phyloP scores from a whole-genome alignment of 257 asterid species.

The Solanum tarapatanum region DNA sequence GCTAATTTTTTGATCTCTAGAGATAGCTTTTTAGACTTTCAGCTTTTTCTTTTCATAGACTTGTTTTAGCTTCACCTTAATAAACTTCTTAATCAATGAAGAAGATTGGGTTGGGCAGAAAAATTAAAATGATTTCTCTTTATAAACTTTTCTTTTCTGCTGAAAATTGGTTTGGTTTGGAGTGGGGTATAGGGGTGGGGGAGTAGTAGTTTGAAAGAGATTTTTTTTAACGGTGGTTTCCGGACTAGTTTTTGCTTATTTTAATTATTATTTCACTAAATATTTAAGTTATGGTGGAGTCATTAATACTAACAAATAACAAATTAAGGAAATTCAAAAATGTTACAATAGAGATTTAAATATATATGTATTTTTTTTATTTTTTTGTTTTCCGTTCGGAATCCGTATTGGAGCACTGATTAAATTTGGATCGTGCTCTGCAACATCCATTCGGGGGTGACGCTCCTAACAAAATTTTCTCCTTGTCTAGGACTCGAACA shows the following conservation, averaged over 20 bases:
- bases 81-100: conserved; percentile 13
- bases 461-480: neutral
- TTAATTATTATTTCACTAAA: neutral
- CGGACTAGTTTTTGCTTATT: neutral
- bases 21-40: conserved; percentile 20
- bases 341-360: neutral
- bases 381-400: no score
- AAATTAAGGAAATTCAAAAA: neutral
- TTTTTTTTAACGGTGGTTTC: neutral
- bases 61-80: neutral
- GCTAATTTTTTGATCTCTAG: neutral
- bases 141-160: neutral
- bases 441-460: neutral
- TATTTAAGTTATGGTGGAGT: neutral
- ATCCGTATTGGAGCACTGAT: no score
- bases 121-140: neutral
- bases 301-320: neutral
- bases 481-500: fast-evolving
- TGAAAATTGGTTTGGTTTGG: neutral
- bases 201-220: neutral
- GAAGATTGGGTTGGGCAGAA: conserved; percentile 2
- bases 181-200: neutral
- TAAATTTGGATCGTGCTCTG: no score
- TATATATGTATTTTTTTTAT: no score
- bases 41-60: conserved; percentile 6